Evolutionary conservation across 2,329 filamentous ascomycete genomes (phyloP).

Genomic region (Chaetomium olivaceum): DNA sequence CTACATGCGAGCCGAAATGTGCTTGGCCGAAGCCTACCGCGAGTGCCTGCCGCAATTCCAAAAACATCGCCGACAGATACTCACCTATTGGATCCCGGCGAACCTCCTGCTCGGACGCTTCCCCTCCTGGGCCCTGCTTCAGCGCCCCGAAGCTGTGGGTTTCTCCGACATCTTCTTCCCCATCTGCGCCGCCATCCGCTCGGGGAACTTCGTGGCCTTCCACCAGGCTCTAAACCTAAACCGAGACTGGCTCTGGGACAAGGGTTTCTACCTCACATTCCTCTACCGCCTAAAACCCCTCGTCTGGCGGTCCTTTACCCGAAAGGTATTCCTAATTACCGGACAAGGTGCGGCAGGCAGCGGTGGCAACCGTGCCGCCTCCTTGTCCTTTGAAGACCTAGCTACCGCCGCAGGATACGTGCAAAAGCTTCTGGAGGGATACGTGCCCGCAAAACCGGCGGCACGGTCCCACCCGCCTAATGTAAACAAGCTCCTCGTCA

Average conservation of each 20-base stretch:
- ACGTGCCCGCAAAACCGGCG: conserved; percentile 45
- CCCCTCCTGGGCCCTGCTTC: conserved; percentile 66
- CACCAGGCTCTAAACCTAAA: conserved; percentile 63
- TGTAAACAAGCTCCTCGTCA: conserved; percentile 54
- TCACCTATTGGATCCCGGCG: conserved; percentile 78
- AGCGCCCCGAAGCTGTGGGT: conserved; percentile 67
- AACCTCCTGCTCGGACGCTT: conserved; percentile 86
- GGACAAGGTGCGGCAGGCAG: conserved; percentile 52
- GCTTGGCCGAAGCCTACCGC: conserved; percentile 76
- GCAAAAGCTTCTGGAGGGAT: conserved; percentile 64
- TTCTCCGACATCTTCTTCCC: conserved; percentile 69
- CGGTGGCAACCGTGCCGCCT: conserved; percentile 55
- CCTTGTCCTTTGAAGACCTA: conserved; percentile 71
- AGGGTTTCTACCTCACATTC: conserved; percentile 73
- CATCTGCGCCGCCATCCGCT: conserved; percentile 69
- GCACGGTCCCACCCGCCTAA: conserved; percentile 40
- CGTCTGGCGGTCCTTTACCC: conserved; percentile 79
- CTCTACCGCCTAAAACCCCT: conserved; percentile 76
- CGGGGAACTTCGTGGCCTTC: conserved; percentile 74
- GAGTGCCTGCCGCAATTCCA: conserved; percentile 64
- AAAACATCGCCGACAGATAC: conserved; percentile 74
- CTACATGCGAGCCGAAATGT: conserved; percentile 73
- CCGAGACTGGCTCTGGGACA: conserved; percentile 72
- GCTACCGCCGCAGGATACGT: conserved; percentile 63
- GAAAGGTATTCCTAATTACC: conserved; percentile 74